Percentiles rank a stretch among this genome's conserved stretches.
Conservation (phyloP, 2,329 filamentous ascomycete species). For the Pyrenochaeta sp. region DNA sequence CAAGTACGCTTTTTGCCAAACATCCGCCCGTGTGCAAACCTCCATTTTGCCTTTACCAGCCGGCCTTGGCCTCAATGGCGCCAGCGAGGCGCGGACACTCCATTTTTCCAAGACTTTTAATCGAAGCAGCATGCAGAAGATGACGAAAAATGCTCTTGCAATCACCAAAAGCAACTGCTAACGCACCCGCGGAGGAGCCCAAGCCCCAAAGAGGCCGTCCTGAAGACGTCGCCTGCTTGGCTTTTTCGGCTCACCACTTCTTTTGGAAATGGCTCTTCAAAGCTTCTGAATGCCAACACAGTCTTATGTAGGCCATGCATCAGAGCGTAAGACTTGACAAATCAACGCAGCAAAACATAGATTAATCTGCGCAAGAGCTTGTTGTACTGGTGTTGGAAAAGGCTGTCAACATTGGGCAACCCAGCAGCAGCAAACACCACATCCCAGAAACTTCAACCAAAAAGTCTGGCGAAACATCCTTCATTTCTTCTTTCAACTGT, state of each 20-base stretch:
- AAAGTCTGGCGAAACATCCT: constrained; percentile 7
- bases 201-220: neutral
- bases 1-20: neutral
- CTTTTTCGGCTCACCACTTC: constrained; percentile 9
- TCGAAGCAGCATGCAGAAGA: constrained; percentile 4
- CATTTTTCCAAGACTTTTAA: neutral
- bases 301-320: no score
- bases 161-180: constrained; percentile 4
- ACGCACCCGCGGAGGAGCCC: constrained; percentile 2
- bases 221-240: constrained; percentile 15
- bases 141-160: constrained; percentile 2
- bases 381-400: no score
- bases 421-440: neutral
- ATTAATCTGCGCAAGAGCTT: no score
- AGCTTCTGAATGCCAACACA: no score
- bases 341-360: no score
- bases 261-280: no score
- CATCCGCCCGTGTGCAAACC: constrained; percentile 6
- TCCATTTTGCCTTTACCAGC: constrained; percentile 2
- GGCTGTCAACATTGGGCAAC: no score
- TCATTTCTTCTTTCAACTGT: neutral
- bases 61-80: constrained; percentile 7
- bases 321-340: no score
- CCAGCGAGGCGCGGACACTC: constrained; percentile 11
- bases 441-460: constrained; percentile 1